Evolutionary conservation across 2,329 filamentous ascomycete species (phyloP), one percentile per base, ranked within the genome.

Genomic region (Aspergillus pseudoglaucus): DNA sequence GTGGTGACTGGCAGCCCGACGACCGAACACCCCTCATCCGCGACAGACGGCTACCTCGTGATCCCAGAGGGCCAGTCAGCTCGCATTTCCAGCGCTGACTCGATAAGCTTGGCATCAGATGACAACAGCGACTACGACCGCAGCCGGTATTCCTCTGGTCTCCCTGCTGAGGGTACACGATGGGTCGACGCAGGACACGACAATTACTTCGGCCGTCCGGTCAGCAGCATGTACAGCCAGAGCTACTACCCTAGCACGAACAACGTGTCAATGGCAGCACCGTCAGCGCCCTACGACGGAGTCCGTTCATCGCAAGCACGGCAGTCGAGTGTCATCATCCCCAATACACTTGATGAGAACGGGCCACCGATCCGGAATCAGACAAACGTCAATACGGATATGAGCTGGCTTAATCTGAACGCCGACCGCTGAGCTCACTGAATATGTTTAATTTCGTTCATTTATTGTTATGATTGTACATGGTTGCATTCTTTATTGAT

Each of bases 1-100:
- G 72, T 75, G 3, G 41, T 61, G 12, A 71, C 63, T 14, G 69
- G 69, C 18, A 74, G 69, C 49, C 70, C 72, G n/a, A 72, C 63
- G 38, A 69, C 71, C 3, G 66, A 68, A 51, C 54, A 64, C 53
- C 51, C 63, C 2, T 53, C 62, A 6, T 52, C 59, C 2, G 55
- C 59, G 30, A 54, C 53, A 10, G 55, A 62, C 18, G 59, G 57
- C n/a, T 57, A 58, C 10, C 56, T 70, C 14, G 53, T 63, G 43
- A 64, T 70, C 4, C 67, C 65, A 1, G 64, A 73, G 46, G 63
- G 67, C 30, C 69, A 71, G 49, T 62, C 66, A 3, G 72, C 69
- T 10, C 67, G 67, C 18, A 74, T 75, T 18, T 73, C 71, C 10
- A 71, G 63, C 41, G 71, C 62, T 4, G 64, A 68, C 50, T 72